These are phyloP conservation scores for Jacaranda copaia DNA, from an alignment of 257 asterid genomes.

Conservation along the genomic window DNA sequence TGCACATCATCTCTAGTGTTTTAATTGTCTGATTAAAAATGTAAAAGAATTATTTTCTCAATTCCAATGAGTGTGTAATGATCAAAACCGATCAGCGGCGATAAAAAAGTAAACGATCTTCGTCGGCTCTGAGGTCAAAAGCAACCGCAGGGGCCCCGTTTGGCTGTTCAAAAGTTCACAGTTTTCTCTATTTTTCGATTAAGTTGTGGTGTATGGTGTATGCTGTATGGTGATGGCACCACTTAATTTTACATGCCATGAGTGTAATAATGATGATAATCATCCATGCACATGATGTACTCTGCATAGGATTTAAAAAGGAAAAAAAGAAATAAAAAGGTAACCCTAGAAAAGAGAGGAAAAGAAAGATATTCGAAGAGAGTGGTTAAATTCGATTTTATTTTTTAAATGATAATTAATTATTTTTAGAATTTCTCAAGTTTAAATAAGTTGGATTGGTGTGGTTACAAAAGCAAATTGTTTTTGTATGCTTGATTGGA, in stretches of 20 bases:
- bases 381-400: too few relatives aligned
- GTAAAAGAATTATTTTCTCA: not conserved
- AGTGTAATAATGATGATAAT: not conserved
- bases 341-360: too few relatives aligned
- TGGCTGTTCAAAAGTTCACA: not conserved
- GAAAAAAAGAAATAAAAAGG: too few relatives aligned
- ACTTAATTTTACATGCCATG: not conserved
- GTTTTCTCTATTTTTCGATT: not conserved
- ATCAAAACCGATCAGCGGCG: constrained; percentile 12
- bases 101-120: constrained; percentile 18
- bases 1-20: not conserved
- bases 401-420: too few relatives aligned
- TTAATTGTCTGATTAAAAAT: not conserved
- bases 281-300: not conserved
- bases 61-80: constrained; percentile 31
- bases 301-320: not conserved
- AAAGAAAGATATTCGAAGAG: too few relatives aligned
- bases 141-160: not conserved
- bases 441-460: too few relatives aligned
- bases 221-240: not conserved
- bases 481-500: too few relatives aligned
- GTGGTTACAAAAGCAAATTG: not conserved
- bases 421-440: too few relatives aligned
- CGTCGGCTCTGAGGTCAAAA: constrained; percentile 14
- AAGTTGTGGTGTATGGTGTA: not conserved